Evolutionary conservation across 2,329 filamentous ascomycete species (phyloP), one percentile per base, ranked within the genome.

Genomic region (Penicillium sp.): DNA sequence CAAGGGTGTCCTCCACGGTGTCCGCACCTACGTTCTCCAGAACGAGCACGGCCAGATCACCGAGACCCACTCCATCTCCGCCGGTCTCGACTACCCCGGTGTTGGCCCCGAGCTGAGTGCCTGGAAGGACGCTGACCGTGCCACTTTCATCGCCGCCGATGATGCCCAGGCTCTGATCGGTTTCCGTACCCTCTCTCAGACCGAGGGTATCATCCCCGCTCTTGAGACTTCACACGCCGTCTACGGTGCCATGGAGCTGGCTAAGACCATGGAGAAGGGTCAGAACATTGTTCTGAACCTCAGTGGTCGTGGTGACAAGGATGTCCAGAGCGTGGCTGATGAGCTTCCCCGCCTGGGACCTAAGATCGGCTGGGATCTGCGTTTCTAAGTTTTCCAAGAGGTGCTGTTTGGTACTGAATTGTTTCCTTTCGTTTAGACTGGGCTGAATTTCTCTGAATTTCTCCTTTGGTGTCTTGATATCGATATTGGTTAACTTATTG

Each of bases 311-410:
- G 95, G 95, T 62, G 95, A 99, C 78, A 99, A 99, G 86, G 95
- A 99, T 72, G 95, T 99, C 58, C 93, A 99, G 85, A 96, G 91
- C 69, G 93, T 99, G 51, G 95, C 95, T 0, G 95, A 99, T 71
- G 92, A 96, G 78, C 78, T 99, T 71, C 93, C 93, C 19, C 90
- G 84, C 66, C 76, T 99, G 61, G 93, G 95, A 0, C 95, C 95
- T 8, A 82, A 89, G 81, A 98, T 99, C 76, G 92, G 83, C 48
- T 88, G 85, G 85, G 85, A 88, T 72, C 69, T 88, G 76, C 80
- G 85, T 62, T 87, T 79, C 71, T 77, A 78, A 45, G 13, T 25
- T 9, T 11, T 29, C 21, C 1, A 27, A 42, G 10, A 42, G 6
- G 4, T 39, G 16, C 35, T 39, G 35, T 33, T 3, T 39, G 16